Evolutionary conservation across 768 basidiomycete species (phyloP), one percentile per base, ranked within the genome.

Genomic region (Aureoboletus auriporus): DNA sequence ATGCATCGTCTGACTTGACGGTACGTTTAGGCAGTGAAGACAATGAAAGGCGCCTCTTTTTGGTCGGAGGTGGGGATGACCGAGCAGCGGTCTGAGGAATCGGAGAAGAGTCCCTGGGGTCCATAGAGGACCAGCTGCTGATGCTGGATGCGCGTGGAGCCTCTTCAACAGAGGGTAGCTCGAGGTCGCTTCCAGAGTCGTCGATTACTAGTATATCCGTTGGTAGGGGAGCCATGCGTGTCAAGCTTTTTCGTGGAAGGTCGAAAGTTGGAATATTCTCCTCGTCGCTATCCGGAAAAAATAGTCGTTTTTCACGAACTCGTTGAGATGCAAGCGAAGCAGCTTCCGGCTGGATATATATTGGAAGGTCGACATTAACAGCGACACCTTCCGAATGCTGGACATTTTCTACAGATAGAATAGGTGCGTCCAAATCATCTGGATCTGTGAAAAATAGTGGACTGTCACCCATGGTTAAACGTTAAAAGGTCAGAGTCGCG

Each of bases 381-480:
- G 20, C 5, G 42, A 38, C 47, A 28, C 30, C 42, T n/a, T 48
- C 47, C 45, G 54, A 53, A 54, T 58, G 16, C 5, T 26, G 30
- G 46, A 1, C n/a, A 5, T 35, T 34, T 38, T 42, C 45, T 20
- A 37, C 27, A 12, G 5, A 27, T 23, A 30, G 42, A 28, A 20
- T 28, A 33, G 49, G 41, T 16, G 70, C 70, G 8, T 70, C 71
- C 39, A 80, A 74, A 47, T 79, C 82, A 31, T 71, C 71, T 13
- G 83, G 79, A 31, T 74, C 75, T 33, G 79, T 77, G 62, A 87
- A 86, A 60, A 87, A 86, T 9, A 77, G 65, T 7, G 63, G 65
- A 11, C 10, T 33, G 39, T 38, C 31, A 35, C 36, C 47, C 61
- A 66, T 65, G 17, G 29, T 33, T 20, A 17, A 44, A 14, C 16